Evolutionary conservation across 768 basidiomycete species (phyloP).

Genomic region (Hortiboletus flavorubellus): DNA sequence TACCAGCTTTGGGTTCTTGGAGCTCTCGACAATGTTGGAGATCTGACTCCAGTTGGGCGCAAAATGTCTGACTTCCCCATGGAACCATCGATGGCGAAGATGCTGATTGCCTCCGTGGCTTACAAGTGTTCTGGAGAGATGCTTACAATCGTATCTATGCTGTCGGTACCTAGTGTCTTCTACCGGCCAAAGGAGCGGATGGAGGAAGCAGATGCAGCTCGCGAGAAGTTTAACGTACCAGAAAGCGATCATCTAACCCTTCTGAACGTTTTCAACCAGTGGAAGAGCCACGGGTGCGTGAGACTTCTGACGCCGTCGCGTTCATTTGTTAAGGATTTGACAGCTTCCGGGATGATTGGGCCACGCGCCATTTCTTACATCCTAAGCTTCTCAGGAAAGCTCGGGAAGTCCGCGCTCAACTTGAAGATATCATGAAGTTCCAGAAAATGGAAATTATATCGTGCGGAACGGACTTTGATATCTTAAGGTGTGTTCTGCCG

Average conservation of each 20-base stretch:
- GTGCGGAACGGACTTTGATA: constrained; percentile 92
- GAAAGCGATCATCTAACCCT: constrained; percentile 97
- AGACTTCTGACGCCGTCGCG: not conserved
- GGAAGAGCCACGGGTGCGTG: constrained; percentile 91
- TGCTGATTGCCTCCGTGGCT: constrained; percentile 89
- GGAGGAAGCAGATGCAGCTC: constrained; percentile 95
- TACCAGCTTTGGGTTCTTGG: constrained; percentile 99
- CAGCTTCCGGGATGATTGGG: constrained; percentile 94
- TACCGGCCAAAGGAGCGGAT: constrained; percentile 96
- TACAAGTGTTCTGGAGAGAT: constrained; percentile 93
- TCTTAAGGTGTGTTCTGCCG: constrained; percentile 54
- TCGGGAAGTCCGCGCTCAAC: constrained; percentile 89
- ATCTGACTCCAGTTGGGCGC: constrained; percentile 85
- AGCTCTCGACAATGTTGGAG: constrained; percentile 96
- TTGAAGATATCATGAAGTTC: constrained; percentile 99
- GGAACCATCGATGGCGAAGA: constrained; percentile 99
- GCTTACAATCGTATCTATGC: constrained; percentile 98
- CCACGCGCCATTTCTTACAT: constrained; percentile 91
- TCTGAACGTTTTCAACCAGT: constrained; percentile 95
- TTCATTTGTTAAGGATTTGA: constrained; percentile 2
- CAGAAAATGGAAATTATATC: constrained; percentile 95
- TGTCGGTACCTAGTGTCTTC: constrained; percentile 96
- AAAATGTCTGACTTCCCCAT: constrained; percentile 99
- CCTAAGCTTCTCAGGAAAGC: constrained; percentile 94
- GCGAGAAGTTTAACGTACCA: constrained; percentile 98